phyloP scores from a whole-genome alignment of 2,329 filamentous ascomycete genomes.

The Trichophyton simii region DNA sequence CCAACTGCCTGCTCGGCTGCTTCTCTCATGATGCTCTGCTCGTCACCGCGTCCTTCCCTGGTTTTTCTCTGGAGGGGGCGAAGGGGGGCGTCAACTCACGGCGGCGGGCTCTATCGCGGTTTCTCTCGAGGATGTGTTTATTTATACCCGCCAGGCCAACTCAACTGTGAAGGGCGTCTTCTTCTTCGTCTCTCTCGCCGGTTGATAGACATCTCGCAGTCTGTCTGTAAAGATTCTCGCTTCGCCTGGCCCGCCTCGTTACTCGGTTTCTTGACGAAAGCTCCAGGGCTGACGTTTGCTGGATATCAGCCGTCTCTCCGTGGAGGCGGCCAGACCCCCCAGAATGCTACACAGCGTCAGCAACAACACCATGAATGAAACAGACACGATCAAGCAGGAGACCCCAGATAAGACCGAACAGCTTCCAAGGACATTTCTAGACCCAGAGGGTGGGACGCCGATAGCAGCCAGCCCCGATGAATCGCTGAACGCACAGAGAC shows the following conservation, averaged over 20 bases:
- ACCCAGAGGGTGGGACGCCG: conserved; percentile 10
- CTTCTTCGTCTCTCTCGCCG: background rate
- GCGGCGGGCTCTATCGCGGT: background rate
- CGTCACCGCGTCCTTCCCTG: background rate
- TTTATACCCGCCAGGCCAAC: background rate
- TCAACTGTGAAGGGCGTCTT: background rate
- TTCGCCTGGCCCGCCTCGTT: background rate
- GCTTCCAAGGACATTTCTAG: conserved; percentile 7
- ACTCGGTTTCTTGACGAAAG: background rate
- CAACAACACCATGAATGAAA: background rate
- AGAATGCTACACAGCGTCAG: background rate
- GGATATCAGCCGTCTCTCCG: background rate
- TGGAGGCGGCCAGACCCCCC: background rate
- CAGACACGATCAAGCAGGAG: background rate
- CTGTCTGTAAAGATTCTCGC: too few species aligned
- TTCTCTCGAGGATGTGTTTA: background rate
- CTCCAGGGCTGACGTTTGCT: background rate
- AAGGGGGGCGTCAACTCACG: too few species aligned
- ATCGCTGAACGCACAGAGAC: conserved; percentile 18
- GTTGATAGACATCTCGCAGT: too few species aligned
- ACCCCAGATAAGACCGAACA: background rate
- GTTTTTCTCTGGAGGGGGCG: too few species aligned
- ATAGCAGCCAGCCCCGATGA: conserved; percentile 14
- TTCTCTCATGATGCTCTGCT: background rate
- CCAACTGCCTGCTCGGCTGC: background rate